Conservation (phyloP, 176 grass and related monocot species). For the Carex littledalei region DNA sequence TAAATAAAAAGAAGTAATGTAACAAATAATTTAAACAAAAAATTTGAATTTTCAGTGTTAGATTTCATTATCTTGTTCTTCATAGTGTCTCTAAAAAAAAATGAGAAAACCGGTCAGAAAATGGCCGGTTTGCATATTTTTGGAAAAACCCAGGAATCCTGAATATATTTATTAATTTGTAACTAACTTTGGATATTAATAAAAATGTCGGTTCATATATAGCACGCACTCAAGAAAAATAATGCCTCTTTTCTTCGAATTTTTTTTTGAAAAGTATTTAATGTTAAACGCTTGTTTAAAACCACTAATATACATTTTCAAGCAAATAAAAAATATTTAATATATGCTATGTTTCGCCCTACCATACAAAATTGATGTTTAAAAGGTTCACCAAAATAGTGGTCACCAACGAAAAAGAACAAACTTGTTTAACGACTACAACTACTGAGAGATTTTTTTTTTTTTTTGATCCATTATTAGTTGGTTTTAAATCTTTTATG, state of each 20-base stretch:
- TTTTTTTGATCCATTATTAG: background rate
- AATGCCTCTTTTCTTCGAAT: background rate
- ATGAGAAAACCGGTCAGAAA: no score
- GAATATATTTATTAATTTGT: no score
- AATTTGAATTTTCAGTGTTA: no score
- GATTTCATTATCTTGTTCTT: no score
- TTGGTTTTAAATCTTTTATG: background rate
- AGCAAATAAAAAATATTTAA: background rate
- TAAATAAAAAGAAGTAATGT: no score
- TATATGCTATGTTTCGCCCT: background rate
- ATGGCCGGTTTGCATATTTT: no score
- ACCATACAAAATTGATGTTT: background rate
- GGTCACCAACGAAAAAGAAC: background rate
- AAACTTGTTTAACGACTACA: conserved; percentile 1
- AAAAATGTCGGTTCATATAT: no score
- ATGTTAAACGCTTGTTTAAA: background rate
- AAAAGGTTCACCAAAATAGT: background rate
- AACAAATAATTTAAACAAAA: no score
- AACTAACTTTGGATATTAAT: no score
- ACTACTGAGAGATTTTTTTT: background rate
- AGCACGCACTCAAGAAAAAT: background rate
- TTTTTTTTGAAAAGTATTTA: no score
- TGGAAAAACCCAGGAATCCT: no score
- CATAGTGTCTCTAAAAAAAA: no score
- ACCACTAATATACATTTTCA: background rate